These are phyloP conservation scores for Alternaria brassicicola DNA, from an alignment of 2,329 filamentous ascomycete species.

Conservation along the genomic window DNA sequence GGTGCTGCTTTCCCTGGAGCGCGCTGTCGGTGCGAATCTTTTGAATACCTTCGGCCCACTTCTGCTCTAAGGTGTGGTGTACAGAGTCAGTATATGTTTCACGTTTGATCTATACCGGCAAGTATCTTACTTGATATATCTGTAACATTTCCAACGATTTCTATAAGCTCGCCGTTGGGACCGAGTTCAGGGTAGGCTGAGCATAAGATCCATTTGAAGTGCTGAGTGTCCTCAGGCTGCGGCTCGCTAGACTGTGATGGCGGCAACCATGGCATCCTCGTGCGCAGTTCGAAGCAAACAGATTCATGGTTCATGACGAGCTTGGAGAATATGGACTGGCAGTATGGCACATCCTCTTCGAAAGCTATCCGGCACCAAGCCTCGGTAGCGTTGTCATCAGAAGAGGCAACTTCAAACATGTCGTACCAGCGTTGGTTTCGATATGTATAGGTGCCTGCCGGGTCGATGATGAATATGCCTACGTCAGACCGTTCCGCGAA, in stretches of 20 bases:
- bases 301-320: constrained; percentile 41
- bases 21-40: constrained; percentile 38
- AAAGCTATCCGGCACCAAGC: constrained; percentile 33
- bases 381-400: constrained; percentile 21
- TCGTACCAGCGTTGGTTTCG: constrained; percentile 51
- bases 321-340: constrained; percentile 38
- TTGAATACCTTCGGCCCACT: constrained; percentile 46
- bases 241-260: constrained; percentile 21
- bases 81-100: neutral
- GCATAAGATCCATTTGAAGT: constrained; percentile 40
- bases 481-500: constrained; percentile 50
- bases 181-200: constrained; percentile 38
- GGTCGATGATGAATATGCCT: constrained; percentile 50
- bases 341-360: constrained; percentile 45
- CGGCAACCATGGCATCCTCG: constrained; percentile 46
- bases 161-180: constrained; percentile 29
- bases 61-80: constrained; percentile 26
- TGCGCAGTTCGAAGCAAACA: constrained; percentile 47
- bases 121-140: constrained; percentile 37
- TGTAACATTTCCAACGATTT: constrained; percentile 45
- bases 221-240: constrained; percentile 17
- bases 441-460: constrained; percentile 46
- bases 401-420: constrained; percentile 34
- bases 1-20: constrained; percentile 41
- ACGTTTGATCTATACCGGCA: neutral